These are phyloP conservation scores for Grifola frondosa DNA, from an alignment of 1,284 basidiomycete species.

Conservation along the genomic window DNA sequence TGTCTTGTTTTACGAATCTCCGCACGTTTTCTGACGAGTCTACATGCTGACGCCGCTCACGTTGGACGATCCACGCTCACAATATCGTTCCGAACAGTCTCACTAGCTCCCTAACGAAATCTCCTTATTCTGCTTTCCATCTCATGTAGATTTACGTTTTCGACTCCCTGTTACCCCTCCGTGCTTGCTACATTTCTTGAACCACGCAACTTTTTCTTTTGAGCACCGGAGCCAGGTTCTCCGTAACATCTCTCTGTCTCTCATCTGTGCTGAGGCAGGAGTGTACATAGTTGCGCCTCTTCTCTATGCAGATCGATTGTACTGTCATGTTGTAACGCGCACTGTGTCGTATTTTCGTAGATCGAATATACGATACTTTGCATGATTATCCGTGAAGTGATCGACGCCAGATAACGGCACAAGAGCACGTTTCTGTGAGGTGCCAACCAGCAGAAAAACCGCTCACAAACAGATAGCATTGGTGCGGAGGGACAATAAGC, in stretches of 20 bases:
- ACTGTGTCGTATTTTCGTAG: conserved; percentile 24
- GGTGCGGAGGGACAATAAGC: too few relatives aligned
- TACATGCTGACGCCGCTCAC: conserved; percentile 14
- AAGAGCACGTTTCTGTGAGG: too few relatives aligned
- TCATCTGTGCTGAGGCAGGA: conserved; percentile 16
- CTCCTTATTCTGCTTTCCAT: conserved; percentile 9
- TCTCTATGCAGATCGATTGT: conserved; percentile 21
- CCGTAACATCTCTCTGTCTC: conserved; percentile 12
- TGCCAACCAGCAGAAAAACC: too few relatives aligned
- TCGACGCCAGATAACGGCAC: too few relatives aligned
- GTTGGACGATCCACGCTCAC: conserved; percentile 9
- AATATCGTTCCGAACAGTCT: conserved; percentile 4
- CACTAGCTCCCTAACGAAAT: conserved; percentile 7
- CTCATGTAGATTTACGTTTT: conserved; percentile 11
- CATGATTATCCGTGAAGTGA: too few relatives aligned
- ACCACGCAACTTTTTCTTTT: background rate
- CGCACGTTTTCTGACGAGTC: conserved; percentile 10
- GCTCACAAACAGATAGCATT: too few relatives aligned
- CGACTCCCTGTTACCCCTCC: background rate
- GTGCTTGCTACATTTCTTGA: background rate
- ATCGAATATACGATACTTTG: conserved; percentile 25
- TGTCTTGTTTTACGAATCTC: conserved; percentile 11
- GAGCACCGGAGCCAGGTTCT: background rate
- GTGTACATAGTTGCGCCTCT: conserved; percentile 19
- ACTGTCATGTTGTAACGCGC: conserved; percentile 8